phyloP scores from a whole-genome alignment of 2,329 filamentous ascomycete genomes.

The Madurella mycetomatis region DNA sequence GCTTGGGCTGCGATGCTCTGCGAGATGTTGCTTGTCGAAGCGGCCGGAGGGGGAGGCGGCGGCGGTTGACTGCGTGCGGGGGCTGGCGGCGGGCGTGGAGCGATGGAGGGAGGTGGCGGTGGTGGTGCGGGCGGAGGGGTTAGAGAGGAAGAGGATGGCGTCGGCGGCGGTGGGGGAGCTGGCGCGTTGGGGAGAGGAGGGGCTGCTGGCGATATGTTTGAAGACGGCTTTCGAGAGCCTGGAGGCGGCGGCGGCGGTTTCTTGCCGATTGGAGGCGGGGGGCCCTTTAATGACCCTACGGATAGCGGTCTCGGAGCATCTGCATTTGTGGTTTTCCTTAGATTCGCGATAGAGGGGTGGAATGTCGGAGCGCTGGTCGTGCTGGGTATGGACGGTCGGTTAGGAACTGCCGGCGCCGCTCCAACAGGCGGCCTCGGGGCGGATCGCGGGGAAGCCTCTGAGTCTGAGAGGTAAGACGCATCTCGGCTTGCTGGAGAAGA shows the following conservation, averaged over 20 bases:
- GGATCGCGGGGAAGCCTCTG: constrained; percentile 56
- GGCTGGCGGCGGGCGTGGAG: constrained; percentile 41
- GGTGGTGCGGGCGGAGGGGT: constrained; percentile 35
- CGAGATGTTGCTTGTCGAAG: constrained; percentile 27
- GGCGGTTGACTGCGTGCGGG: constrained; percentile 27
- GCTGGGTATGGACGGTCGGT: constrained; percentile 47
- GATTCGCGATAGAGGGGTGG: constrained; percentile 52
- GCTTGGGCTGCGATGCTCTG: constrained; percentile 39
- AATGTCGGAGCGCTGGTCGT: constrained; percentile 46
- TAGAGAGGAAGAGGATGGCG: constrained; percentile 28
- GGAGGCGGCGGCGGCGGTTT: constrained; percentile 64
- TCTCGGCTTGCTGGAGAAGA: constrained; percentile 52
- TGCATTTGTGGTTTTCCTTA: constrained; percentile 53
- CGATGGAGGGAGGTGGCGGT: constrained; percentile 40
- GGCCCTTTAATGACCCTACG: constrained; percentile 58
- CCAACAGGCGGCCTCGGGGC: constrained; percentile 53
- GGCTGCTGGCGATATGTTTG: constrained; percentile 34
- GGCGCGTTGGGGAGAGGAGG: constrained; percentile 30
- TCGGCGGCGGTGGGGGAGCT: constrained; percentile 37
- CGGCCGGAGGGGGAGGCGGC: constrained; percentile 35
- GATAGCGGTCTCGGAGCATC: constrained; percentile 55
- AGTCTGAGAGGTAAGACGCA: constrained; percentile 75
- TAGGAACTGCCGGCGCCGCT: constrained; percentile 56
- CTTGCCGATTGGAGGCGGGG: constrained; percentile 74
- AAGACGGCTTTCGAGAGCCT: constrained; percentile 54